Evolutionary conservation across 2,329 filamentous ascomycete species (phyloP).

Genomic region (Hypomyces perniciosus): DNA sequence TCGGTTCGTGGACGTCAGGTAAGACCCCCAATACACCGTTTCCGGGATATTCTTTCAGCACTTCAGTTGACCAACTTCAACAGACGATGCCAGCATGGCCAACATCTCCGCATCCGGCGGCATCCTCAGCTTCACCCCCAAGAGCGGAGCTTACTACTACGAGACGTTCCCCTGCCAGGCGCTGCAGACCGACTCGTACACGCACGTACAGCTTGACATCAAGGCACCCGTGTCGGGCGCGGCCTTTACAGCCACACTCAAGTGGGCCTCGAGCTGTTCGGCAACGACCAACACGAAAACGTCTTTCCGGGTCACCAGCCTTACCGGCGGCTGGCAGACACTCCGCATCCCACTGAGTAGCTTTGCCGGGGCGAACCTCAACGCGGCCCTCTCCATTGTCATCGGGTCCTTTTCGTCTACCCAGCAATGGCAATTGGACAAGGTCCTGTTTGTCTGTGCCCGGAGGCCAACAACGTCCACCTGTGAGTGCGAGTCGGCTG

Average conservation of each 20-base stretch:
- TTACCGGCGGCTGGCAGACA: constrained; percentile 45
- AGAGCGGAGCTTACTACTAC: constrained; percentile 46
- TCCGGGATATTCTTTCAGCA: not conserved
- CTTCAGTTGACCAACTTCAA: constrained; percentile 9
- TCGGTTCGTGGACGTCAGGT: constrained; percentile 33
- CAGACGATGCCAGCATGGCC: constrained; percentile 47
- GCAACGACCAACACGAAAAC: constrained; percentile 36
- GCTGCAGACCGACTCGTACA: constrained; percentile 40
- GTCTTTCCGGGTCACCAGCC: constrained; percentile 36
- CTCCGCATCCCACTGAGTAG: constrained; percentile 44
- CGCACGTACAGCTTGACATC: constrained; percentile 32
- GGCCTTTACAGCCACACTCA: constrained; percentile 32
- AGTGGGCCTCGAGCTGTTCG: constrained; percentile 34
- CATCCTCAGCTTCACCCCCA: constrained; percentile 45
- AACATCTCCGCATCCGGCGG: constrained; percentile 34
- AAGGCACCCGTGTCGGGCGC: constrained; percentile 19
- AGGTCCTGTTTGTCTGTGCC: constrained; percentile 40
- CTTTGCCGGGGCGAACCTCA: constrained; percentile 44
- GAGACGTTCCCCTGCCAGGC: constrained; percentile 45
- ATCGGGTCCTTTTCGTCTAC: constrained; percentile 31
- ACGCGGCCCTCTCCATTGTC: constrained; percentile 41
- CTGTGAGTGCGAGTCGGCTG: constrained; percentile 11
- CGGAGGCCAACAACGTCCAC: constrained; percentile 10
- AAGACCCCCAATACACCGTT: constrained; percentile 10
- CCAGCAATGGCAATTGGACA: constrained; percentile 39